Evolutionary conservation across 2,329 filamentous ascomycete genomes (phyloP).

Genomic region (Pseudopyricularia javanii): DNA sequence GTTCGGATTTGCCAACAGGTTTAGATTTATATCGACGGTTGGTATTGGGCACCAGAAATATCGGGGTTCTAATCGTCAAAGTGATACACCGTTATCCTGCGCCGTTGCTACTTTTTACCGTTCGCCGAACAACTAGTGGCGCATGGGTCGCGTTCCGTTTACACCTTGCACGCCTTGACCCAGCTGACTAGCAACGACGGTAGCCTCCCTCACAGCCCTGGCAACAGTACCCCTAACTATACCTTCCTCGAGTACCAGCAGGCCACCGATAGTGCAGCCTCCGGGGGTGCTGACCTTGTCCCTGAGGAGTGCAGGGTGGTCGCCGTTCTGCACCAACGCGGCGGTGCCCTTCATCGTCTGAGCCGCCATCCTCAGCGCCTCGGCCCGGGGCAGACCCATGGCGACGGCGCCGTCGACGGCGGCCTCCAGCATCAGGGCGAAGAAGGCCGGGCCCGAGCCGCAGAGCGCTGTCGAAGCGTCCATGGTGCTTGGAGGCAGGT

Average conservation of each 20-base stretch:
- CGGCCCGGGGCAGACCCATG: constrained; percentile 61
- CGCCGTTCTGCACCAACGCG: constrained; percentile 54
- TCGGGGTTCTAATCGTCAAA: too few relatives aligned
- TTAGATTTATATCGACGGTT: background rate
- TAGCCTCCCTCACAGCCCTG: constrained; percentile 58
- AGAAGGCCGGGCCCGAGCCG: constrained; percentile 65
- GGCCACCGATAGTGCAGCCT: constrained; percentile 64
- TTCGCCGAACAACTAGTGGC: background rate
- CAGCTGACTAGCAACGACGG: constrained; percentile 55
- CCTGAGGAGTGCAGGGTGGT: constrained; percentile 62
- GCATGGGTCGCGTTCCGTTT: constrained; percentile 26
- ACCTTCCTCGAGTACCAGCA: constrained; percentile 64
- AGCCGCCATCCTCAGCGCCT: constrained; percentile 66
- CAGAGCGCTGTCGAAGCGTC: constrained; percentile 63
- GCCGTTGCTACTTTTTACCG: background rate
- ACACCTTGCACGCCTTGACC: constrained; percentile 40
- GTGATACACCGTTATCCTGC: background rate
- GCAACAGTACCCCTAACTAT: constrained; percentile 54
- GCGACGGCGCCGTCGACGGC: constrained; percentile 67
- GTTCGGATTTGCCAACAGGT: background rate
- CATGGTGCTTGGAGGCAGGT: constrained; percentile 55
- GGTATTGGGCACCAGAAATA: too few relatives aligned
- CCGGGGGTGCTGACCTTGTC: constrained; percentile 71
- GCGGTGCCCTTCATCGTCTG: constrained; percentile 68
- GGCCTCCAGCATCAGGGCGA: constrained; percentile 62